These are phyloP conservation scores for Candida xiaguanensis DNA, from an alignment of 805 yeast species.

Conservation along the genomic window DNA sequence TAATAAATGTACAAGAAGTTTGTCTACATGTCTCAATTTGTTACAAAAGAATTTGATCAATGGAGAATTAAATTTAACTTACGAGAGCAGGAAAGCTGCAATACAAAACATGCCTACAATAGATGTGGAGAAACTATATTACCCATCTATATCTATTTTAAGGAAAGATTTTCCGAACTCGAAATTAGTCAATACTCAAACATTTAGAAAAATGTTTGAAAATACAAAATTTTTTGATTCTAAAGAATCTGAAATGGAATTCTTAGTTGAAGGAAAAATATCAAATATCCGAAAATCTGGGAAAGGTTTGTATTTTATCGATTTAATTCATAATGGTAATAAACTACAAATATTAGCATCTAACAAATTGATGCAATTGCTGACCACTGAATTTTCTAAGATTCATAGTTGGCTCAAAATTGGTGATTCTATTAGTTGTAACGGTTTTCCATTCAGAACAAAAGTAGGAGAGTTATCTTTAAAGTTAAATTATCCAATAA, in stretches of 20 bases:
- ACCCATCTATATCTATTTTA: background rate
- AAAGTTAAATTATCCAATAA: slow-evolving; percentile 48
- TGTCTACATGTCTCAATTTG: background rate
- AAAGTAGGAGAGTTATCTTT: slow-evolving; percentile 77
- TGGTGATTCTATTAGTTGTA: slow-evolving; percentile 69
- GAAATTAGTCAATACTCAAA: background rate
- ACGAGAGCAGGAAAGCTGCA: background rate
- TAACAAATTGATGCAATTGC: slow-evolving; percentile 42
- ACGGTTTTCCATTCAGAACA: slow-evolving; percentile 73
- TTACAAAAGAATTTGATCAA: background rate
- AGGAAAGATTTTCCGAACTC: background rate
- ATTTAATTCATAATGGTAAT: slow-evolving; percentile 55
- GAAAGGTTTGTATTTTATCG: slow-evolving; percentile 65
- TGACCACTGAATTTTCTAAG: slow-evolving; percentile 40
- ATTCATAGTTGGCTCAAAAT: slow-evolving; percentile 45
- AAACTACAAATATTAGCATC: slow-evolving; percentile 63
- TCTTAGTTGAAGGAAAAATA: slow-evolving; percentile 52
- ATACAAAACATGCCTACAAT: background rate
- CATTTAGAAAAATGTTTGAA: slow-evolving; percentile 10
- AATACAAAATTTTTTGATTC: slow-evolving; percentile 4
- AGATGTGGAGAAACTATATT: background rate
- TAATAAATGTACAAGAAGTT: background rate
- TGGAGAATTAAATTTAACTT: background rate
- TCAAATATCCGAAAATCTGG: slow-evolving; percentile 59
- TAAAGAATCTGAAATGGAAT: slow-evolving; percentile 4